These are phyloP conservation scores for Colletotrichum tamarilloi DNA, from an alignment of 2,329 filamentous ascomycete species.

Conservation along the genomic window DNA sequence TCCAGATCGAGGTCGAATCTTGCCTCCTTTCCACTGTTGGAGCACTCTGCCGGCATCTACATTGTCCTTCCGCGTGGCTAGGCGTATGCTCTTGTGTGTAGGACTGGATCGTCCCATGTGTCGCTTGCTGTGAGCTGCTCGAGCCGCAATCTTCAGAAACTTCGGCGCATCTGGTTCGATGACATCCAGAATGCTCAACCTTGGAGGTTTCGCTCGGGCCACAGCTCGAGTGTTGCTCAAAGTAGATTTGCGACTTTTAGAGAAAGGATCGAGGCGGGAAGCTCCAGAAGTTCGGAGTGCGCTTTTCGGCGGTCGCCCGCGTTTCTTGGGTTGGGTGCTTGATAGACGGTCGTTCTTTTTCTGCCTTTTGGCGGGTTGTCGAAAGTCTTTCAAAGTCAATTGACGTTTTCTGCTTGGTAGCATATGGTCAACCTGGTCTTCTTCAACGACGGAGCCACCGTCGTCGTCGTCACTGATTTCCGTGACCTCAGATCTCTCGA, in stretches of 20 bases:
- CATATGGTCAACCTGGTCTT: conserved; percentile 65
- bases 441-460: conserved; percentile 58
- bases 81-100: conserved; percentile 64
- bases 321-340: conserved; percentile 41
- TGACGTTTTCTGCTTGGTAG: conserved; percentile 54
- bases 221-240: conserved; percentile 4
- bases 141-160: conserved; percentile 72
- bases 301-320: conserved; percentile 10
- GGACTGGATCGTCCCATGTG: conserved; percentile 67
- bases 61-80: conserved; percentile 71
- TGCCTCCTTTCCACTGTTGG: conserved; percentile 66
- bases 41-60: conserved; percentile 66
- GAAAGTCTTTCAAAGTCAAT: conserved; percentile 44
- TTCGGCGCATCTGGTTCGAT: conserved; percentile 62
- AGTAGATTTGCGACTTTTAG: neutral
- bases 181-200: conserved; percentile 71
- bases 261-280: conserved; percentile 14
- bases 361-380: conserved; percentile 35
- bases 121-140: conserved; percentile 59
- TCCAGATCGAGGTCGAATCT: conserved; percentile 54
- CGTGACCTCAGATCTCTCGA: neutral
- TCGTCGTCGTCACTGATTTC: conserved; percentile 44
- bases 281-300: neutral
- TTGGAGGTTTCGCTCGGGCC: conserved; percentile 49
- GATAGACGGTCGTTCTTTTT: conserved; percentile 39